These are phyloP conservation scores for Ephemerocybe angulata DNA, from an alignment of 768 basidiomycete species.

Conservation along the genomic window DNA sequence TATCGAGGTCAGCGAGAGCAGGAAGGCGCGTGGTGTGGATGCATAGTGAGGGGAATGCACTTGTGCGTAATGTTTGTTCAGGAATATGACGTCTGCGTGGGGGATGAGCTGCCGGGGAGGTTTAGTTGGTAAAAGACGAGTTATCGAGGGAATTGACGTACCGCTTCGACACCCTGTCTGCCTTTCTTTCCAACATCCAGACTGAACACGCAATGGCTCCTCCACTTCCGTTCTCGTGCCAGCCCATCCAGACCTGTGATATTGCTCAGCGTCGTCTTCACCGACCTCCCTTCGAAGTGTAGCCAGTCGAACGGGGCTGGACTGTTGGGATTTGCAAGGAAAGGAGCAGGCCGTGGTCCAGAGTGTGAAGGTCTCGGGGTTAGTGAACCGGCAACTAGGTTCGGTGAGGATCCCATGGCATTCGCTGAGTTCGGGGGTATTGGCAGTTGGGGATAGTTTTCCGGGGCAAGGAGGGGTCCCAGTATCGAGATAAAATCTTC, in stretches of 20 bases:
- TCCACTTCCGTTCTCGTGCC: constrained; percentile 80
- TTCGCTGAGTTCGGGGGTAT: constrained; percentile 25
- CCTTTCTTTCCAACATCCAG: constrained; percentile 72
- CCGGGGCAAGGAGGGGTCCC: constrained; percentile 78
- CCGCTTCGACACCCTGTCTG: constrained; percentile 76
- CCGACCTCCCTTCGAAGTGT: constrained; percentile 78
- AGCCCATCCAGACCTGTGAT: constrained; percentile 78
- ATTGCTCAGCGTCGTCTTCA: constrained; percentile 76
- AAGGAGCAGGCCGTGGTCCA: constrained; percentile 22
- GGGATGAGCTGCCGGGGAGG: constrained; percentile 60
- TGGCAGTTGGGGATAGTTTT: constrained; percentile 55
- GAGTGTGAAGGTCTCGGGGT: constrained; percentile 32
- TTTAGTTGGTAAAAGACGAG: neutral
- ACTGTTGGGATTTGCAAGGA: constrained; percentile 46
- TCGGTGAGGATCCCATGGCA: constrained; percentile 30
- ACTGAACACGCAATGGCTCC: constrained; percentile 77
- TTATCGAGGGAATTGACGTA: constrained; percentile 35
- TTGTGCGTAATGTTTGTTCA: constrained; percentile 69
- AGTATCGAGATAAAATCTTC: constrained; percentile 80
- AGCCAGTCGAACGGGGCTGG: constrained; percentile 85
- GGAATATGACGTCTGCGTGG: constrained; percentile 78
- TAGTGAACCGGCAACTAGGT: constrained; percentile 26
- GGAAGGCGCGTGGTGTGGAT: constrained; percentile 67
- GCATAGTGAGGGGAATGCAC: constrained; percentile 56
- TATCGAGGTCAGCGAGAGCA: constrained; percentile 65